Conservation (phyloP, 2,329 filamentous ascomycete species). For the Magnaporthiopsis rhizophila region DNA sequence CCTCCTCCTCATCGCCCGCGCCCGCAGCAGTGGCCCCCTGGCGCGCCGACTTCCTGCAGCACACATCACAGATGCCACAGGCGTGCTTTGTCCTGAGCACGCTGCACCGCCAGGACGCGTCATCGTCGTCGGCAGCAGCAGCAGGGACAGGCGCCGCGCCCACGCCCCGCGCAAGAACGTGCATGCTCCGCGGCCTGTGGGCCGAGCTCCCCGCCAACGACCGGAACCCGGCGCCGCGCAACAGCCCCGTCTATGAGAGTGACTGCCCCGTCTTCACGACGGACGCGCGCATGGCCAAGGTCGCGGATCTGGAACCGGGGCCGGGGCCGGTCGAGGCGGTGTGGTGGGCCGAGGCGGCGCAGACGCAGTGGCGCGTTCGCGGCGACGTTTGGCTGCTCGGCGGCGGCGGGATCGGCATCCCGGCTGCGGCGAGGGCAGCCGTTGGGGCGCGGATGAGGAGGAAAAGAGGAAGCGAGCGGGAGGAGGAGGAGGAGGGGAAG, state of each 20-base stretch:
- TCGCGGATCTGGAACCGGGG: conserved; percentile 48
- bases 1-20: conserved; percentile 9
- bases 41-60: conserved; percentile 43
- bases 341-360: conserved; percentile 66
- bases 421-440: conserved; percentile 35
- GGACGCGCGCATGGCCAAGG: conserved; percentile 81
- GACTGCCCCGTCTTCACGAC: conserved; percentile 81
- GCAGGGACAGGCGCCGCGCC: conserved; percentile 21
- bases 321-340: conserved; percentile 64
- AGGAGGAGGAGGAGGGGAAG: conserved; percentile 22
- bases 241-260: conserved; percentile 61
- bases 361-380: conserved; percentile 77
- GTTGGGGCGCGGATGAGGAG: conserved; percentile 55
- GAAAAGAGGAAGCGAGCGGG: conserved; percentile 14
- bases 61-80: conserved; percentile 37
- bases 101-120: conserved; percentile 28
- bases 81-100: conserved; percentile 45
- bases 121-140: no score
- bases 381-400: conserved; percentile 71
- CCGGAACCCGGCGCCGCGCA: conserved; percentile 63
- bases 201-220: conserved; percentile 62
- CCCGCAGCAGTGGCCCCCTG: conserved; percentile 34
- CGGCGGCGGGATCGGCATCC: conserved; percentile 42
- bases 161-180: conserved; percentile 62
- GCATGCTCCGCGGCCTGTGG: conserved; percentile 83